phyloP scores from a whole-genome alignment of 257 asterid genomes.

The Lantana camara region DNA sequence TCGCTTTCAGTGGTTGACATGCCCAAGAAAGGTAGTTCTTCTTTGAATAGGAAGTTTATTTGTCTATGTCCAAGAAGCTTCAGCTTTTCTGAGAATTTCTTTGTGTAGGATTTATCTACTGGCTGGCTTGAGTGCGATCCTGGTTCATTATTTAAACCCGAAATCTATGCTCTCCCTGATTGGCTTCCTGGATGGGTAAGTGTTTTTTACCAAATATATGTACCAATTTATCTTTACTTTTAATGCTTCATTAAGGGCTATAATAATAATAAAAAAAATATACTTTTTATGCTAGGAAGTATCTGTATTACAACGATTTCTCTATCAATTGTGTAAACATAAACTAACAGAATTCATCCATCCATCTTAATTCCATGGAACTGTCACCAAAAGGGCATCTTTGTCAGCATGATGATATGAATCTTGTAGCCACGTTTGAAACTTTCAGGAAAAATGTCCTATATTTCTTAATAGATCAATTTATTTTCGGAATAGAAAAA shows the following conservation, averaged over 20 bases:
- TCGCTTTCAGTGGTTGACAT: constrained; percentile 80
- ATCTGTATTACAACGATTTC: constrained; percentile 8
- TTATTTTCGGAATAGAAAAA: constrained; percentile 8
- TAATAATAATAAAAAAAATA: not conserved
- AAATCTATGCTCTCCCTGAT: constrained; percentile 49
- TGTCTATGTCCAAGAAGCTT: constrained; percentile 20
- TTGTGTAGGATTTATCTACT: constrained; percentile 71
- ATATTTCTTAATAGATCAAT: not conserved
- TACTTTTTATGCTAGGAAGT: constrained; percentile 14
- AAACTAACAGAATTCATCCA: not conserved
- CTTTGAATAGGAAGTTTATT: constrained; percentile 7
- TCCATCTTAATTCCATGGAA: not conserved
- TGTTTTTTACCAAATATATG: not conserved
- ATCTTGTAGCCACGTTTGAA: not conserved
- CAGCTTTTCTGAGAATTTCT: constrained; percentile 17
- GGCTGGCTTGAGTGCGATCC: constrained; percentile 95
- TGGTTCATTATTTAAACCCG: constrained; percentile 66
- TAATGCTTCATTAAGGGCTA: not conserved
- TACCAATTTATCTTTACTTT: not conserved
- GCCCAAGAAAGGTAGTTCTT: constrained; percentile 77
- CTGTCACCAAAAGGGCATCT: not conserved
- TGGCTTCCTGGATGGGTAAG: constrained; percentile 74
- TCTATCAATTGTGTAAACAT: not conserved
- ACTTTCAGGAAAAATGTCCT: not conserved
- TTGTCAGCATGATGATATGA: not conserved